Percentiles rank a stretch among this genome's conserved stretches.
Conservation (phyloP, 208 protist species). For the Wallacemonas sp. region DNA sequence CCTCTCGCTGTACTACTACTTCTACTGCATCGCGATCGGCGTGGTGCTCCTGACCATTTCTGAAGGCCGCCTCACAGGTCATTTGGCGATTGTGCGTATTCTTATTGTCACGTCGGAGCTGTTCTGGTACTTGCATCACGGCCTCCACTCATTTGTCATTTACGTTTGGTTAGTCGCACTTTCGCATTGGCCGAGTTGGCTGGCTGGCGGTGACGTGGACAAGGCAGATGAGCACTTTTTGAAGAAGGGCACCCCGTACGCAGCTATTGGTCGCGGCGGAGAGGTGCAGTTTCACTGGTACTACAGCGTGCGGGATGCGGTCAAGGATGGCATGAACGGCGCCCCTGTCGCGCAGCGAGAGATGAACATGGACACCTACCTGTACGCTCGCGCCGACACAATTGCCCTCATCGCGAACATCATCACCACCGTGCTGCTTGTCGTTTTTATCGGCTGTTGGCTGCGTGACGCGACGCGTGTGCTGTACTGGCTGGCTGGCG, state of each 20-base stretch:
- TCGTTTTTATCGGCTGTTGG: conserved; percentile 16
- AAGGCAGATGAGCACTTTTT: conserved; percentile 12
- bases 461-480: conserved; percentile 26
- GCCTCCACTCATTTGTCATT: conserved; percentile 48
- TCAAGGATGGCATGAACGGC: conserved; percentile 17
- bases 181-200: conserved; percentile 34
- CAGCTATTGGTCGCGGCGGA: conserved; percentile 22
- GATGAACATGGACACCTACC: conserved; percentile 28
- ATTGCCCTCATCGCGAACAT: conserved; percentile 9
- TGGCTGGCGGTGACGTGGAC: conserved; percentile 8
- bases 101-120: conserved; percentile 30
- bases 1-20: conserved; percentile 51
- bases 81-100: conserved; percentile 40
- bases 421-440: conserved; percentile 23
- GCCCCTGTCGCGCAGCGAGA: conserved; percentile 7
- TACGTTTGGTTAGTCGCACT: conserved; percentile 37
- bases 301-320: conserved; percentile 23
- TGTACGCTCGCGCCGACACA: conserved; percentile 25
- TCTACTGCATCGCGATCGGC: conserved; percentile 31
- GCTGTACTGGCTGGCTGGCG: conserved; percentile 43
- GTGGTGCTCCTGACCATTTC: conserved; percentile 39
- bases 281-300: conserved; percentile 42
- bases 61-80: conserved; percentile 37
- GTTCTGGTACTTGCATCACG: conserved; percentile 52
- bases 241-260: conserved; percentile 39